A percentile compares a stretch with the other conserved stretches of the same genome.
phyloP scores from a whole-genome alignment of 805 yeast genomes.

The Suhomyces faveliae region DNA sequence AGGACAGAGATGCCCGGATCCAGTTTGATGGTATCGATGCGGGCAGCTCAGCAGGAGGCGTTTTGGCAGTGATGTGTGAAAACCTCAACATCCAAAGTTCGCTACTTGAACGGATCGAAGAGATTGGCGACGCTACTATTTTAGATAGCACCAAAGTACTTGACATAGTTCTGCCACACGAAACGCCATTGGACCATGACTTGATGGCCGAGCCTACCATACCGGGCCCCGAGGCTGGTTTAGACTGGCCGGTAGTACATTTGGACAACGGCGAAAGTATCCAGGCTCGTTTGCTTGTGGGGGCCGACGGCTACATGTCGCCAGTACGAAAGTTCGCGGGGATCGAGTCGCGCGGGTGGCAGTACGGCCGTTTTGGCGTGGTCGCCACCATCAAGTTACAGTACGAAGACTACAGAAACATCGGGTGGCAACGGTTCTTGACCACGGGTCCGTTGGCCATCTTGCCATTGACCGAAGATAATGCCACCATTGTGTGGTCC shows the following conservation, averaged over 20 bases:
- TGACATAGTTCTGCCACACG: conserved; percentile 36
- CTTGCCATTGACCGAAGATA: conserved; percentile 80
- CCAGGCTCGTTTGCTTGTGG: conserved; percentile 75
- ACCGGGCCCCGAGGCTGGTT: conserved; percentile 19
- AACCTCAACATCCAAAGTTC: conserved; percentile 80
- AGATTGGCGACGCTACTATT: conserved; percentile 33
- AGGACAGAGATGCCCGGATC: conserved; percentile 58
- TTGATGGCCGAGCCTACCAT: conserved; percentile 19
- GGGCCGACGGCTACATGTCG: conserved; percentile 95
- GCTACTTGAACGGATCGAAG: conserved; percentile 48
- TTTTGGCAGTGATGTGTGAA: conserved; percentile 81
- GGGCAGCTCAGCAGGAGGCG: conserved; percentile 12
- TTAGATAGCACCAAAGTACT: conserved; percentile 68
- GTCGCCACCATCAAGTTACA: conserved; percentile 83
- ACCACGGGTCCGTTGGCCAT: conserved; percentile 92
- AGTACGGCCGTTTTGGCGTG: conserved; percentile 82
- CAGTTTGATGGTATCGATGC: conserved; percentile 60
- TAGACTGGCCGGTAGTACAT: conserved; percentile 75
- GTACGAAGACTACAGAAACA: conserved; percentile 62
- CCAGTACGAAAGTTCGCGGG: conserved; percentile 83
- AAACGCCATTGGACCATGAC: conserved; percentile 13
- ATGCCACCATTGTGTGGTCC: conserved; percentile 94
- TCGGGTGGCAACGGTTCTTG: conserved; percentile 93
- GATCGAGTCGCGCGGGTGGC: conserved; percentile 90
- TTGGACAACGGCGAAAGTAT: conserved; percentile 63